Conservation (phyloP, 1,284 basidiomycete species). For the Melampsora larici-populina region DNA sequence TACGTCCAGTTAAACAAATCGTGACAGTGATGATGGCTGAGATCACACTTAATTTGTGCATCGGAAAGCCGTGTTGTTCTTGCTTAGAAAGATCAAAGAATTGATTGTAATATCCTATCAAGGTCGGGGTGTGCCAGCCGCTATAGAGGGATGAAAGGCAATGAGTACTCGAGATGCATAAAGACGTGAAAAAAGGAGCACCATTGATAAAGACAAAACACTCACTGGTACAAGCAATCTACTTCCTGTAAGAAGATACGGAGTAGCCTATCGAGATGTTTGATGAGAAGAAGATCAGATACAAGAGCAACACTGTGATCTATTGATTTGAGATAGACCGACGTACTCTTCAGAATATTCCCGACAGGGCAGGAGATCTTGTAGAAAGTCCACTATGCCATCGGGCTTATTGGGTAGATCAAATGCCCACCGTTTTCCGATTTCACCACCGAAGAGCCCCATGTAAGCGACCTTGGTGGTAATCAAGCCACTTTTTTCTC, state of each 20-base stretch:
- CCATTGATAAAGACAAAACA: neutral
- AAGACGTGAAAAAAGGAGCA: neutral
- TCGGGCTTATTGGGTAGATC: constrained; percentile 16
- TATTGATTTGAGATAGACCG: neutral
- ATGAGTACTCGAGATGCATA: neutral
- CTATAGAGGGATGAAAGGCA: neutral
- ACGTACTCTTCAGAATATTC: constrained; percentile 21
- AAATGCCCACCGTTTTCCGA: constrained; percentile 36
- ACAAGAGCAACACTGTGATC: neutral
- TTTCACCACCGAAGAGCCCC: constrained; percentile 33
- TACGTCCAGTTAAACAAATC: constrained; percentile 1
- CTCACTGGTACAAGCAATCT: constrained; percentile 42
- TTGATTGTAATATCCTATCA: constrained; percentile 21
- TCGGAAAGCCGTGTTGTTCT: constrained; percentile 22
- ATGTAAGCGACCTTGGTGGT: constrained; percentile 39
- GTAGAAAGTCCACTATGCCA: constrained; percentile 9
- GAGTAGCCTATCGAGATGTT: neutral
- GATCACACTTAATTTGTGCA: constrained; percentile 25
- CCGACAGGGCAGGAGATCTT: constrained; percentile 15
- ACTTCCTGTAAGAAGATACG: constrained; percentile 28
- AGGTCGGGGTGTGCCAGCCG: constrained; percentile 39
- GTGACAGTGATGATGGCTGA: constrained; percentile 27
- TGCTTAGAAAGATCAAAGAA: constrained; percentile 18
- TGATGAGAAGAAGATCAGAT: neutral
- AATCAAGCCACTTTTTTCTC: constrained; percentile 18